Conservation (phyloP, 495 filamentous ascomycete species). For the Penicillium dipodomyicola region DNA sequence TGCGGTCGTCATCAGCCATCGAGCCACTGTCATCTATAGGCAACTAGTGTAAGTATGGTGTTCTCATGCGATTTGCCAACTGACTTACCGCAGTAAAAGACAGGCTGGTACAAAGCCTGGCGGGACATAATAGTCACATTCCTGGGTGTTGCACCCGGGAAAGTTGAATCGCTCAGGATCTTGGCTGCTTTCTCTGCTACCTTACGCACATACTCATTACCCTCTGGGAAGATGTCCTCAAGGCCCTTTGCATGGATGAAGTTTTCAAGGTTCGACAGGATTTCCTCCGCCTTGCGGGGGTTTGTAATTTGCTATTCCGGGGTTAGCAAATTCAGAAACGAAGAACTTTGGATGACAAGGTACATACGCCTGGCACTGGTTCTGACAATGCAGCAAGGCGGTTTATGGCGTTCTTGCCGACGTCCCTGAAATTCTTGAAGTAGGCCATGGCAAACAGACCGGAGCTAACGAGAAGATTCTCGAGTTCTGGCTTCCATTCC, state of each 20-base stretch:
- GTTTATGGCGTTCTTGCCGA: conserved; percentile 1
- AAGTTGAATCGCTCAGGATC: background rate
- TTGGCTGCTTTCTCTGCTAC: conserved; percentile 2
- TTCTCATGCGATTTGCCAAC: background rate
- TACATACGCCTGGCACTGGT: background rate
- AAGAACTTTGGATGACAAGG: background rate
- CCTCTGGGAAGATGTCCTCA: conserved; percentile 1
- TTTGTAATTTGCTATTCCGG: background rate
- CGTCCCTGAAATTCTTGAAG: background rate
- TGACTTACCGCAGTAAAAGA: background rate
- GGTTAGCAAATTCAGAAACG: background rate
- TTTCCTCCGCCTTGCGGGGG: background rate
- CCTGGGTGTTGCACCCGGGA: background rate
- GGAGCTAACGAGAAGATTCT: conserved; percentile 6
- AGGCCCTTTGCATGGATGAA: background rate
- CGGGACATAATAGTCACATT: conserved; percentile 1
- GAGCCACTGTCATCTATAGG: conserved; percentile 3
- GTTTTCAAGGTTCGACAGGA: background rate
- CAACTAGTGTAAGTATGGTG: background rate
- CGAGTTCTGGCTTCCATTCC: conserved; percentile 5
- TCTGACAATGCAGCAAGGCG: background rate
- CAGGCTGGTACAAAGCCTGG: conserved; percentile 3
- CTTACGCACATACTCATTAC: background rate
- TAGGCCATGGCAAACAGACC: background rate
- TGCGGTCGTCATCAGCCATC: background rate